Conservation (phyloP, 306 rosid species). For the Dalbergia cultrata region DNA sequence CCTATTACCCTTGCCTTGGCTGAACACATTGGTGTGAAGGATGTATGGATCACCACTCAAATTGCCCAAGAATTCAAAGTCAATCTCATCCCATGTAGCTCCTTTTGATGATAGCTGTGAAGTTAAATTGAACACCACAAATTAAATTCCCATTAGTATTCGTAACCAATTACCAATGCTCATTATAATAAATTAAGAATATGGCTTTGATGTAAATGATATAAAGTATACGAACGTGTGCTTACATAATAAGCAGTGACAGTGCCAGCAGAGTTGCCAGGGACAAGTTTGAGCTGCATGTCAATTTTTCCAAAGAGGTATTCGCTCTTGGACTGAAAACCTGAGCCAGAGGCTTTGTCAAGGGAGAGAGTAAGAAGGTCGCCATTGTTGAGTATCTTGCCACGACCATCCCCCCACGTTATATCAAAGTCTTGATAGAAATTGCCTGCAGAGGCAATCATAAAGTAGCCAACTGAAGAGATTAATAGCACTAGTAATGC, state of each 20-base stretch:
- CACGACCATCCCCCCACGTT: constrained; percentile 51
- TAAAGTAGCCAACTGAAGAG: neutral
- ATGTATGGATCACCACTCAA: constrained; percentile 72
- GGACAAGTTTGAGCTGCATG: constrained; percentile 54
- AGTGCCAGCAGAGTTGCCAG: constrained; percentile 56
- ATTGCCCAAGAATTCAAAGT: constrained; percentile 80
- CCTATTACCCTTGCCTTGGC: constrained; percentile 77
- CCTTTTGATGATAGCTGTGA: constrained; percentile 56
- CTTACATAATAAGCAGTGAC: constrained; percentile 67
- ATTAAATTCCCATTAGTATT: neutral
- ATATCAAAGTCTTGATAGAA: constrained; percentile 43
- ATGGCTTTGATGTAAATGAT: neutral
- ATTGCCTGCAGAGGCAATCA: constrained; percentile 18
- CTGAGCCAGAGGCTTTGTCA: constrained; percentile 72
- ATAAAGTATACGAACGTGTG: no score
- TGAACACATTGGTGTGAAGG: constrained; percentile 71
- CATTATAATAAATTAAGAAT: neutral
- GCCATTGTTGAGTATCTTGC: constrained; percentile 44
- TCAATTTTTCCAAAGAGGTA: constrained; percentile 56
- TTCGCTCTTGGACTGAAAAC: constrained; percentile 60
- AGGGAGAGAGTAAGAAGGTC: constrained; percentile 55
- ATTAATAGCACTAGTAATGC: neutral
- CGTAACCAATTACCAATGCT: neutral
- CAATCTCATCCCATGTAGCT: constrained; percentile 72
- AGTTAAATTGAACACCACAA: neutral